A percentile compares a stretch with the other conserved stretches of the same genome.
Evolutionary conservation across 2,329 filamentous ascomycete genomes (phyloP).

Genomic region (Pseudocercospora eumusae): DNA sequence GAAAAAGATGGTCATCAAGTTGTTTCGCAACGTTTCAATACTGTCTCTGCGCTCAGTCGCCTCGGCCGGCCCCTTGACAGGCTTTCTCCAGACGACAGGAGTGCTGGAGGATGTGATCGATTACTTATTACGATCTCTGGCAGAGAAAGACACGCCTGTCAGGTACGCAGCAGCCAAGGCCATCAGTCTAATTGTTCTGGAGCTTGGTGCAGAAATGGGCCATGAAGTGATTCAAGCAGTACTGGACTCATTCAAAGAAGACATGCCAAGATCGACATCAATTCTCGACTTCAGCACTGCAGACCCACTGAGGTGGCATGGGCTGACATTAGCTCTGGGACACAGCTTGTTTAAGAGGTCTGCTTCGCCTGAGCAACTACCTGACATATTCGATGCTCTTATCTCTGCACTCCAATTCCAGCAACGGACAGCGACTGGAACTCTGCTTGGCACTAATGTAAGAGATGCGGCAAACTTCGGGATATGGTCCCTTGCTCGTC

Average conservation of each 20-base stretch:
- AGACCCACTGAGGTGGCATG: constrained; percentile 86
- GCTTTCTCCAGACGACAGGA: constrained; percentile 41
- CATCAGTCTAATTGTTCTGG: constrained; percentile 80
- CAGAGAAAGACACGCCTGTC: constrained; percentile 88
- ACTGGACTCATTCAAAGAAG: constrained; percentile 66
- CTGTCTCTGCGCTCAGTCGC: constrained; percentile 57
- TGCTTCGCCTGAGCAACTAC: constrained; percentile 68
- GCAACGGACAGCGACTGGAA: constrained; percentile 81
- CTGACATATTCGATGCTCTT: constrained; percentile 73
- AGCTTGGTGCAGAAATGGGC: constrained; percentile 77
- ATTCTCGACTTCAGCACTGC: constrained; percentile 68
- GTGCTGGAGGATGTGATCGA: constrained; percentile 77
- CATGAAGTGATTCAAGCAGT: constrained; percentile 85
- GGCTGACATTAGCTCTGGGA: constrained; percentile 80
- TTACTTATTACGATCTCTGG: constrained; percentile 73
- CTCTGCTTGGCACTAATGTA: constrained; percentile 82
- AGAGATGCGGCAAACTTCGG: constrained; percentile 95
- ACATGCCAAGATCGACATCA: constrained; percentile 55
- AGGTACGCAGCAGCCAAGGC: constrained; percentile 90
- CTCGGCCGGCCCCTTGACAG: constrained; percentile 30
- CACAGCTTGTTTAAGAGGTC: constrained; percentile 85
- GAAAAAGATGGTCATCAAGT: constrained; percentile 80
- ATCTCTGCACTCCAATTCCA: constrained; percentile 83
- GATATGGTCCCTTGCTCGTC: constrained; percentile 85
- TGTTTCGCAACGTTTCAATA: constrained; percentile 72